Conservation (phyloP, 2,329 filamentous ascomycete species). For the Fusarium proliferatum region DNA sequence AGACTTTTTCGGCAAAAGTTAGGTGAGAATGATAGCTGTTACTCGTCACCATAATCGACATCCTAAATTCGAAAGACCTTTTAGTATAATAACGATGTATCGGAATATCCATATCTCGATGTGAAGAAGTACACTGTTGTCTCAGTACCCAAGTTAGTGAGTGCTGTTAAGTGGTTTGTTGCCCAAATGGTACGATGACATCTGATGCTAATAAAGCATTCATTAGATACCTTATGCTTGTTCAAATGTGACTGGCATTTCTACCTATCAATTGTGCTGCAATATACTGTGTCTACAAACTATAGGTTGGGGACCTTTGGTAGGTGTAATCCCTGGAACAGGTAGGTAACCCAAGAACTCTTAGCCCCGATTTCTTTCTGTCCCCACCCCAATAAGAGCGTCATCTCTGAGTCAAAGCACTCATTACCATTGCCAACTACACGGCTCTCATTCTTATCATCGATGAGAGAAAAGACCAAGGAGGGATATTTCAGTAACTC, state of each 20-base stretch:
- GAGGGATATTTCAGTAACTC: neutral
- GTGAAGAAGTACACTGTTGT: neutral
- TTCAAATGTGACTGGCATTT: neutral
- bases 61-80: too few relatives aligned
- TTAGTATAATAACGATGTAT: neutral
- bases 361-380: slow-evolving; percentile 18
- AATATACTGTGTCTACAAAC: slow-evolving; percentile 1
- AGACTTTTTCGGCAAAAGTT: neutral
- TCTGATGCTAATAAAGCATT: neutral
- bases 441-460: neutral
- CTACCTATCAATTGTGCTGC: neutral
- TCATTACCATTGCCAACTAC: slow-evolving; percentile 15
- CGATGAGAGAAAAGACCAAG: neutral
- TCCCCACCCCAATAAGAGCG: slow-evolving; percentile 31
- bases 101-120: neutral
- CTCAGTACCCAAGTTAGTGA: neutral
- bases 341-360: neutral
- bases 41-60: too few relatives aligned
- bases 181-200: neutral
- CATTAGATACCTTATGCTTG: neutral
- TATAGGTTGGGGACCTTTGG: neutral
- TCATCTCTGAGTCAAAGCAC: slow-evolving; percentile 34
- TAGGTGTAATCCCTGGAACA: neutral
- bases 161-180: neutral
- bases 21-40: neutral